Conservation (phyloP, 805 yeast species). For the Saccharomycopsis sp. region DNA sequence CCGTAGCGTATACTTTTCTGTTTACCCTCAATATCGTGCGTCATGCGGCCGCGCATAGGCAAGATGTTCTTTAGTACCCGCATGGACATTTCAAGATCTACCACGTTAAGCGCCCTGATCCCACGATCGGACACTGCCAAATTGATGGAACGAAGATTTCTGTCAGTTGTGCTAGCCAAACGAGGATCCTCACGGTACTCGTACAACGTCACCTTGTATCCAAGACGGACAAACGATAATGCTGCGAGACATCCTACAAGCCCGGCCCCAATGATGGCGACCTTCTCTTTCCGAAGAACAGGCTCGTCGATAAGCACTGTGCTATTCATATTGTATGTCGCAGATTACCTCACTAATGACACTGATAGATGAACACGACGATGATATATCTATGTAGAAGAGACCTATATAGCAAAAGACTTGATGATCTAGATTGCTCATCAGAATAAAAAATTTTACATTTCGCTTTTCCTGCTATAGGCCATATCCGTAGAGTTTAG, state of each 20-base stretch:
- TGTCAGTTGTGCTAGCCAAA: constrained; percentile 28
- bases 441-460: background rate
- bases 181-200: constrained; percentile 72
- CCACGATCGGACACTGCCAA: constrained; percentile 87
- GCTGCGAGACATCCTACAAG: constrained; percentile 84
- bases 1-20: constrained; percentile 73
- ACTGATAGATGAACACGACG: too few species aligned
- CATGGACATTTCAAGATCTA: constrained; percentile 53
- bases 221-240: constrained; percentile 66
- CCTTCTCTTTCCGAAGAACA: constrained; percentile 27
- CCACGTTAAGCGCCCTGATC: constrained; percentile 55
- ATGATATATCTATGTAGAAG: too few species aligned
- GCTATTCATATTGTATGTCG: background rate
- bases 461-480: background rate
- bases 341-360: too few species aligned
- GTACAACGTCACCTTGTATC: constrained; percentile 63
- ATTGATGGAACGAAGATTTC: constrained; percentile 64
- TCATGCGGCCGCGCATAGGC: constrained; percentile 89
- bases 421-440: too few species aligned
- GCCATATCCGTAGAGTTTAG: too few species aligned
- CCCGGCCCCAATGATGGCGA: constrained; percentile 81
- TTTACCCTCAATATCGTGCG: constrained; percentile 61
- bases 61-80: constrained; percentile 54
- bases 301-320: constrained; percentile 6
- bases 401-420: too few species aligned